Base-by-base conservation (phyloP, 352 stramenopile genomes). In the Aphanomyces invadans region DNA sequence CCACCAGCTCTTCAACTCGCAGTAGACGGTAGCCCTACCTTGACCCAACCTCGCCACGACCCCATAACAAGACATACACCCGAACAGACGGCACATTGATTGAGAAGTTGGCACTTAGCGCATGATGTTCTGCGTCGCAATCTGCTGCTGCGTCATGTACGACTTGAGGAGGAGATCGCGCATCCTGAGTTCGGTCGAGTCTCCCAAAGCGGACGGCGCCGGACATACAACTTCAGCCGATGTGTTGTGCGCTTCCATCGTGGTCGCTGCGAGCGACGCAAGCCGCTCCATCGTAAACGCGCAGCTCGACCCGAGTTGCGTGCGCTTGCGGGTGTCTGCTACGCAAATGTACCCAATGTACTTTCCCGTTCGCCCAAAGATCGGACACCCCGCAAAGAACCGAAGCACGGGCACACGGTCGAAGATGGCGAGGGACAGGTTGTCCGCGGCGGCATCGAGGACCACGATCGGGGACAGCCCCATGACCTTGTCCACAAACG, bases 281-380 rank as follows among this genome's bases (percentile, higher is more conserved):
- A 92, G 78, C 2, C 81, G 71, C 52, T 92, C 83, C 83, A 92
- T 92, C 33, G 81, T 89, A 66, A 88, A 89, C 9, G 81, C 78
- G 57, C 77, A 87, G 62, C 77, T 89, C 28, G 80, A 73, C 23
- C 81, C 83, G 10, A 92, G 77, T 26, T 77, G 83, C 54, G 89
- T 79, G n/a, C 83, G 81, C 73, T 90, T 90, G 62, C 76, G 76
- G 19, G 80, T 72, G 69, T 92, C 83, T 5, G 83, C 83, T 15
- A 92, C 83, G 33, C 83, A 92, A 21, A 92, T 76, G 68, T 88
- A 89, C 3, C 83, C 83, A 17, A 90, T 76, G 45, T 88, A 85
- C 68, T 86, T 80, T 48, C 74, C 77, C 9, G 72, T 76, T 21
- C 79, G 78, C 33, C 79, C 87, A 73, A 90, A 89, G 71, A 92